phyloP scores from a whole-genome alignment of 2,329 filamentous ascomycete species.

The Ilyonectria destructans region DNA sequence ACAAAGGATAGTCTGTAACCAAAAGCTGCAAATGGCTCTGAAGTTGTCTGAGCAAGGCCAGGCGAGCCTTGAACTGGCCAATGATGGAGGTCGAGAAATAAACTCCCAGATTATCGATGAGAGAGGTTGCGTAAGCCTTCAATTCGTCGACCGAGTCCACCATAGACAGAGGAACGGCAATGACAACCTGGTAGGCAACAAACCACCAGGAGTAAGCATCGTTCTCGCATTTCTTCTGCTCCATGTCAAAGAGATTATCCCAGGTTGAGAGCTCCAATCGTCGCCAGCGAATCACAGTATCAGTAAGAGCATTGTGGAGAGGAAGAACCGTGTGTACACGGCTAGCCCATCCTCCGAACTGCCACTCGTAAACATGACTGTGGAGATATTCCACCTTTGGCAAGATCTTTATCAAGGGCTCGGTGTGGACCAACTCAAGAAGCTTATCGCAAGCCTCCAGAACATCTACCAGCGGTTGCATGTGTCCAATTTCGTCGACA shows the following conservation, averaged over 20 bases:
- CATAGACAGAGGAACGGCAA: slow-evolving; percentile 82
- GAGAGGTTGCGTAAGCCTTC: slow-evolving; percentile 74
- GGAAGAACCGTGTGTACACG: slow-evolving; percentile 79
- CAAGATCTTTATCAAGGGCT: slow-evolving; percentile 89
- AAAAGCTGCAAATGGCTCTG: slow-evolving; percentile 78
- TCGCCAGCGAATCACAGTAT: slow-evolving; percentile 89
- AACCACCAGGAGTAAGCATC: slow-evolving; percentile 97
- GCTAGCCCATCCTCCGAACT: slow-evolving; percentile 88
- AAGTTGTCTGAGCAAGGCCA: slow-evolving; percentile 79
- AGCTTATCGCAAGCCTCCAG: slow-evolving; percentile 82
- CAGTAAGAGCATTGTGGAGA: slow-evolving; percentile 85
- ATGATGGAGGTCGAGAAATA: slow-evolving; percentile 87
- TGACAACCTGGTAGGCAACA: slow-evolving; percentile 90
- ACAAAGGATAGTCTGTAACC: slow-evolving; percentile 69
- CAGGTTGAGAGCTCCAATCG: slow-evolving; percentile 93
- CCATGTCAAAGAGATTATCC: slow-evolving; percentile 89
- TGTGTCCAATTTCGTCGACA: slow-evolving; percentile 78
- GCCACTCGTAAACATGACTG: slow-evolving; percentile 91
- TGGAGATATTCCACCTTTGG: slow-evolving; percentile 92
- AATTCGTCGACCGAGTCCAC: slow-evolving; percentile 73
- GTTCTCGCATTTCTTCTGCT: slow-evolving; percentile 81
- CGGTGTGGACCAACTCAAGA: slow-evolving; percentile 81
- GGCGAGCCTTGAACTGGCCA: slow-evolving; percentile 84
- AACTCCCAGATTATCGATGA: slow-evolving; percentile 82
- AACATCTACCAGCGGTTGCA: slow-evolving; percentile 85